Evolutionary conservation across 1,139 yeast species (phyloP), one percentile per base, ranked within the genome.

Genomic region (Candida neerlandica): DNA sequence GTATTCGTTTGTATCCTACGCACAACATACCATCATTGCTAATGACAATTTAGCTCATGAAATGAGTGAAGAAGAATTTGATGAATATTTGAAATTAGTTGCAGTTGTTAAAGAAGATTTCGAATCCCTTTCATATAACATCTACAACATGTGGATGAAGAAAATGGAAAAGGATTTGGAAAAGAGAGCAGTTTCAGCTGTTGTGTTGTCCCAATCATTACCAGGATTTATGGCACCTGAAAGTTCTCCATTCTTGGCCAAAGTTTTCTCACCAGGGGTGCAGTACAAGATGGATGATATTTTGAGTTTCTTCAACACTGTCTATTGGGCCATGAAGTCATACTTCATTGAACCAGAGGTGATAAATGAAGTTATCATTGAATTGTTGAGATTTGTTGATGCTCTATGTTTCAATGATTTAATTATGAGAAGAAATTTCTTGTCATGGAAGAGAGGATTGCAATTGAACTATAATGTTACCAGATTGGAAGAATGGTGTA

Each of bases 401-500:
- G 96, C 96, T 16, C 83, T 85, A 58, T 91, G 98, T 71, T 95
- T 95, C 79, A 95, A 95, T 66, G 99, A 95, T 66, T 77, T 95
- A 70, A 84, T 95, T 50, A 89, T 94, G 96, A 85, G 97, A 74
- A 84, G 97, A 67, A 88, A 87, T 70, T 95, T 92, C 71, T 77
- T 94, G 64, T 87, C 97, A 12, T 95, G 99, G 99, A 94, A 94
- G 76, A 86, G 99, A 65, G 99, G 99, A 48, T 79, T 95, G 58
- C 99, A 95, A 71, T 84, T 95, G 71, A 94, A 92, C 67, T 95
- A 95, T 73, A 95, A 95, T 67, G 95, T 92, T 49, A 94, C 99
- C 5, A 82, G 99, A 63, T 80, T 95, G 60, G 98, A 92, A 69
- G 99, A 95, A 73, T 95, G 99, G 99, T 94, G 99, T 71, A 94